These are phyloP conservation scores for Epicoccum nigrum DNA, from an alignment of 2,329 filamentous ascomycete genomes.

Conservation along the genomic window DNA sequence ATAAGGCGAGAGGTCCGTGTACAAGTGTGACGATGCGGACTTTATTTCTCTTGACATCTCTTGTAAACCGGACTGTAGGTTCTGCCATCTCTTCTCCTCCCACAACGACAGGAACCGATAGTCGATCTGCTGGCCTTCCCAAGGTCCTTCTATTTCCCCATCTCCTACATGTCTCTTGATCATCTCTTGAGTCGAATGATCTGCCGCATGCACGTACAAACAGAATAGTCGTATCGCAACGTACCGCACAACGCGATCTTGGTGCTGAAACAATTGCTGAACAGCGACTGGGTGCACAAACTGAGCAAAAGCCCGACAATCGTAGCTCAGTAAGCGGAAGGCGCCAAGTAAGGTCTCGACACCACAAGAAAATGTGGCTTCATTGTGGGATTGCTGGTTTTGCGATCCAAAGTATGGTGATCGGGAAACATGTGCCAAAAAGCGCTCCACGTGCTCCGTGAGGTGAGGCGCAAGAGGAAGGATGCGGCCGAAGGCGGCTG, in stretches of 20 bases:
- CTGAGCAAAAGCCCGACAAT: conserved; percentile 70
- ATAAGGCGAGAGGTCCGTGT: conserved; percentile 36
- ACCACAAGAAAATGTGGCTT: conserved; percentile 19
- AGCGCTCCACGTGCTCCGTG: conserved; percentile 70
- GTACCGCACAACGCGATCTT: conserved; percentile 70
- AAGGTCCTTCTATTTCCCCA: conserved; percentile 68
- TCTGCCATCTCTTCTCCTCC: conserved; percentile 63
- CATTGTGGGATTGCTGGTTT: neutral
- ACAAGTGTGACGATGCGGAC: conserved; percentile 5
- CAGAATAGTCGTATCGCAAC: conserved; percentile 83
- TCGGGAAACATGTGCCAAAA: conserved; percentile 41
- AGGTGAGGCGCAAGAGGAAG: conserved; percentile 83
- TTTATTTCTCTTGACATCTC: conserved; percentile 1
- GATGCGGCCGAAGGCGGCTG: conserved; percentile 78
- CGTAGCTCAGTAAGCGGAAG: conserved; percentile 80
- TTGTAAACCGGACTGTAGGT: conserved; percentile 22
- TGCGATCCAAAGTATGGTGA: conserved; percentile 30
- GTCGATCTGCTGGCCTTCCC: conserved; percentile 79
- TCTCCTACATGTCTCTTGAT: conserved; percentile 69
- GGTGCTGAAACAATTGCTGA: conserved; percentile 69
- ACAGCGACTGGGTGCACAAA: conserved; percentile 71
- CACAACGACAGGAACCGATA: conserved; percentile 74
- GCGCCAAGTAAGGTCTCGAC: conserved; percentile 66
- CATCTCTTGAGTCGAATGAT: conserved; percentile 76
- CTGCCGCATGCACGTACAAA: conserved; percentile 77